Evolutionary conservation across 352 stramenopile species (phyloP), one percentile per base, ranked within the genome.

Genomic region (Aphanomyces stellatus): DNA sequence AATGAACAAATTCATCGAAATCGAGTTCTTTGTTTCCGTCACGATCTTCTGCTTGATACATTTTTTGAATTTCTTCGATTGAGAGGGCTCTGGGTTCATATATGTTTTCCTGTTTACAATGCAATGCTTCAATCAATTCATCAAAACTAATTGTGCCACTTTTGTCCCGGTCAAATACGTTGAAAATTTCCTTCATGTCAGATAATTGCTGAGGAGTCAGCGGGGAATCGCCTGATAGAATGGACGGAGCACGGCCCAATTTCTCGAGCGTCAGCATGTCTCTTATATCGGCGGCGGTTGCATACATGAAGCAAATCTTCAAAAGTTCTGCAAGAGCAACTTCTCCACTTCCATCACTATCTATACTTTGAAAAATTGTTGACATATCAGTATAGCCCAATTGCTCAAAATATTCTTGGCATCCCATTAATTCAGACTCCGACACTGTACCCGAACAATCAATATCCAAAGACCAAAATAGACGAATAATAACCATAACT

Each of bases 381-480:
- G 74, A 24, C 74, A 88, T 78, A 53, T 88, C 82, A 28, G 75
- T 77, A 69, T 81, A 84, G 4, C 80, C 79, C 40, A 90, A 69
- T 41, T 86, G 85, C 17, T 88, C 80, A 53, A 90, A 88, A 42
- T 84, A 82, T 3, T 73, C 28, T 27, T 79, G 76, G 74, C 77
- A 90, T 17, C 76, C 62, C 15, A 86, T 73, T 33, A 90, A 61
- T 57, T 90, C 82, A 1, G 51, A 28, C 48, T 88, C 53, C 15
- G 77, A 77, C 17, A 90, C 77, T n/a, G 69, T 74, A 0, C 82
- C 82, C 13, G 82, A 90, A 56, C 69, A 62, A 51, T 90, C 82
- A n/a, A 76, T 71, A 51, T 90, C 80, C 75, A 90, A 88, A 37
- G 71, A 78, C 76, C 77, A 85, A 61, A 90, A 90, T 4, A 90